Base-by-base conservation (phyloP, 805 yeast species). In the Metschnikowia lachancei region DNA sequence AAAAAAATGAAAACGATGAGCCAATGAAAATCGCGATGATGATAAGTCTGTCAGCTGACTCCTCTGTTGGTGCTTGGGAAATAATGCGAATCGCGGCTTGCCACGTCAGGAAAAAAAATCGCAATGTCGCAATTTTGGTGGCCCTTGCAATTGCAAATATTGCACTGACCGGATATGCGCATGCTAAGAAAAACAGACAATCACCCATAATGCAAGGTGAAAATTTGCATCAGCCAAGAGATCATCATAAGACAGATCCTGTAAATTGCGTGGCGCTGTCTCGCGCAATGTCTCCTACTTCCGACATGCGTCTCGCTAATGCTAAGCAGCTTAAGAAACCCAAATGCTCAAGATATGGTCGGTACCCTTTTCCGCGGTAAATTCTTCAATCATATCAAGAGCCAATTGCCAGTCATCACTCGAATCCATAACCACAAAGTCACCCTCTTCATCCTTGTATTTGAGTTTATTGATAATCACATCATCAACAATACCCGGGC, bases 371-470 rank as follows among this genome's bases (percentile, higher is more conserved):
- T 53, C 60, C 47, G 54, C 57, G 8, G 52, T 49, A 20, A 62
- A 46, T 46, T 72, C 76, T 13, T 69, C 72, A 38, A 69, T 56
- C 72, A 69, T 68, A 52, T 88, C 97, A 46, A 84, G 76, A 2
- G 96, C 97, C 62, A 91, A 81, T 24, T 64, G 67, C 87, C 96
- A 86, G 62, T 92, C 98, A 43, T 92, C 97, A 51, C 85, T 85
- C 28, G 89, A 80, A 54, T 83, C 86, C 66, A 92, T 80, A 39
- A 86, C 82, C 36, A 94, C 95, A 62, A 80, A 85, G 63, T 94
- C 99, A 14, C 95, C 97, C 62, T 94, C 99, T 66, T 94, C 99
- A 65, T 94, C 99, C 61, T 81, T 82, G 62, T 89, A 92, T 64
- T 83, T 83, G 50, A 94, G 74, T 57, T 85, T 77, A 62, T 61